These are phyloP conservation scores for Grosmannia penicillata DNA, from an alignment of 2,329 filamentous ascomycete species.

Conservation along the genomic window DNA sequence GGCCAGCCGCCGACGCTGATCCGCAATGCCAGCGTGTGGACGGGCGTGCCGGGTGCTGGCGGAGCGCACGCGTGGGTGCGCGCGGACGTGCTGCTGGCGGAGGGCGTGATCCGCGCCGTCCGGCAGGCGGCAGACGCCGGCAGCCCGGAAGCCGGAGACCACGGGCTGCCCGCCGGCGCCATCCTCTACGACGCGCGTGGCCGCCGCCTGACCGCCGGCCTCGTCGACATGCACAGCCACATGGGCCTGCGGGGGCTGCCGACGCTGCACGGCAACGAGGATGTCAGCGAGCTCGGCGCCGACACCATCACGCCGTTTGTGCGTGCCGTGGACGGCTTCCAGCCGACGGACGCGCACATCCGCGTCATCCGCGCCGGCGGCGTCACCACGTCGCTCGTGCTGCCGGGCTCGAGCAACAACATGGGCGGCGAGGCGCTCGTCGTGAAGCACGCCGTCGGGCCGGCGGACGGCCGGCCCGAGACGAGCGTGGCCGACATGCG, in stretches of 20 bases:
- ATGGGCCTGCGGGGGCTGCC: conserved; percentile 46
- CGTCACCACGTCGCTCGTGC: conserved; percentile 52
- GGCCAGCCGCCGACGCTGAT: conserved; percentile 47
- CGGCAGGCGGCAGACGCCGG: too few species aligned
- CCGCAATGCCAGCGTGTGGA: conserved; percentile 52
- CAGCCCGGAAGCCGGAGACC: conserved; percentile 21
- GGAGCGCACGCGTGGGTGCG: conserved; percentile 39
- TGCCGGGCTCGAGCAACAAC: conserved; percentile 58
- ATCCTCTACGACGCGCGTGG: conserved; percentile 42
- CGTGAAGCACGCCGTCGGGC: conserved; percentile 52
- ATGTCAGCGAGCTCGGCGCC: conserved; percentile 47
- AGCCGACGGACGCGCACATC: conserved; percentile 48
- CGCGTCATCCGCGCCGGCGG: conserved; percentile 58
- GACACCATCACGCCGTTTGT: conserved; percentile 57
- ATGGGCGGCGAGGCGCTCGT: conserved; percentile 58
- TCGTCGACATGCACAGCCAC: conserved; percentile 61
- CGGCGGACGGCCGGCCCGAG: conserved; percentile 42
- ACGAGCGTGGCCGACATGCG: conserved; percentile 49
- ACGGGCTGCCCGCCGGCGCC: conserved; percentile 25
- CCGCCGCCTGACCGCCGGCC: conserved; percentile 47
- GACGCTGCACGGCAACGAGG: conserved; percentile 33
- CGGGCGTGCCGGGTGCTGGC: conserved; percentile 42
- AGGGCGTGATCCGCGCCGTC: conserved; percentile 45
- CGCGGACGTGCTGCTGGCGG: conserved; percentile 44
- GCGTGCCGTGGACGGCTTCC: conserved; percentile 49